Base-by-base conservation (phyloP, 2,329 filamentous ascomycete genomes). In the Colletotrichum sojae region DNA sequence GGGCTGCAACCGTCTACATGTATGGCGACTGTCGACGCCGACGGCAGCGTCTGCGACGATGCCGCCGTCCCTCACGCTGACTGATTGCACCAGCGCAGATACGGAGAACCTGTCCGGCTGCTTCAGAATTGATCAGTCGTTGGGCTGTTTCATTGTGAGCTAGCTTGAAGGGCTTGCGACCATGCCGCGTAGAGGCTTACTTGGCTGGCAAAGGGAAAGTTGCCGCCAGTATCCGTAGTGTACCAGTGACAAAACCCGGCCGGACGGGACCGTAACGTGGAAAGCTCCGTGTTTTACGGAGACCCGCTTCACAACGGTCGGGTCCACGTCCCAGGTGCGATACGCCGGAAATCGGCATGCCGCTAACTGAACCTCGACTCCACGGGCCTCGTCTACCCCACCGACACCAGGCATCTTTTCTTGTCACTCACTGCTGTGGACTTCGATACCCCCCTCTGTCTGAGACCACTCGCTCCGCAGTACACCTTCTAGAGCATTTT, bases 201-300 rank as follows among this genome's bases (percentile, higher is more conserved):
- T 48, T 36, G n/a, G 46, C 31, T 31, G 16, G 39, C 31, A 36
- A 49, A 61, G 48, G 16, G 25, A 18, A 51, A 58, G 40, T 31
- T 46, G 53, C 22, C 15, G 54, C 31, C 52, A 16, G 15, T 20
- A 25, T 25, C 22, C 25, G 49, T 25, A 25, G 22, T 25, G 22
- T 25, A 25, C 22, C 39, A 13, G 27, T 6, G 27, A 22, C 18
- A 31, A 2, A 18, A 22, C 48, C 53, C 48, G 43, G 31, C 31
- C 40, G 48, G 3, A 45, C 48, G 54, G 65, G 56, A 69, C 62
- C 62, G 62, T 69, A 68, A 57, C 52, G 39, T 59, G 66, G 13
- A 5, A 43, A 36, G 6, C 39, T 55, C 67, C 63, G 63, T 70
- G 56, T 68, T 62, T 63, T 48, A 68, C 63, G 63, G 63, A 68